Percentiles rank a stretch among this genome's conserved stretches.
Conservation (phyloP, 495 filamentous ascomycete species). For the Pseudomonodictys pantanalensis region DNA sequence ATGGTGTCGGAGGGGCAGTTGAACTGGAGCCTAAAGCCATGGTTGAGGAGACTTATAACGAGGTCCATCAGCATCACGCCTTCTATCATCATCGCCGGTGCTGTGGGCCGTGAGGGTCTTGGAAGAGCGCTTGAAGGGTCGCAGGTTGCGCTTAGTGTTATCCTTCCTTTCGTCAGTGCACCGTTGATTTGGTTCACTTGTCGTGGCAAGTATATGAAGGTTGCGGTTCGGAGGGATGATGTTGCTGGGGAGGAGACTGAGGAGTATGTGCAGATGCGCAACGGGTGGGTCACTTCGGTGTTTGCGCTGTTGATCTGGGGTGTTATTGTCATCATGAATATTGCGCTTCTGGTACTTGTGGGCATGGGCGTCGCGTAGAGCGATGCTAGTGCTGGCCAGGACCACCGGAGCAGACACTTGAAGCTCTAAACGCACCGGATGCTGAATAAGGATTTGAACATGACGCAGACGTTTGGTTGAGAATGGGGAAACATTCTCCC, state of each 20-base stretch:
- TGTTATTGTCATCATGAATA: conserved; percentile 45
- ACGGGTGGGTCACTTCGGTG: conserved; percentile 37
- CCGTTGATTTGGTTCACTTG: conserved; percentile 89
- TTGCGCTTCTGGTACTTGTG: conserved; percentile 39
- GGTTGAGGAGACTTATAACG: conserved; percentile 69
- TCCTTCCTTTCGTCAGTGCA: conserved; percentile 76
- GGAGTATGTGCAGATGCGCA: conserved; percentile 37
- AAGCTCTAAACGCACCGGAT: too few species aligned
- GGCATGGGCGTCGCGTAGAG: conserved; percentile 23
- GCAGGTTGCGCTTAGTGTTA: conserved; percentile 78
- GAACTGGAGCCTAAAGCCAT: conserved; percentile 66
- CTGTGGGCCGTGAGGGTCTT: conserved; percentile 68
- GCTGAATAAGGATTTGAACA: too few species aligned
- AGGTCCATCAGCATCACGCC: conserved; percentile 74
- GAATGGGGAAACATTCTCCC: too few species aligned
- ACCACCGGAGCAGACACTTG: too few species aligned
- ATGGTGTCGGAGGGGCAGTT: conserved; percentile 80
- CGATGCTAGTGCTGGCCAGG: background rate
- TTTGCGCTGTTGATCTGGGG: conserved; percentile 42
- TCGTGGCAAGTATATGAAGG: conserved; percentile 76
- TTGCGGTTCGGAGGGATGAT: conserved; percentile 35
- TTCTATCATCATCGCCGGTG: conserved; percentile 76
- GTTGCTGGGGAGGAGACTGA: background rate
- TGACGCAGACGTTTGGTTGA: too few species aligned
- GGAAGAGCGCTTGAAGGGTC: conserved; percentile 69